These are phyloP conservation scores for Cordia subcordata DNA, from an alignment of 257 asterid species.

Conservation along the genomic window DNA sequence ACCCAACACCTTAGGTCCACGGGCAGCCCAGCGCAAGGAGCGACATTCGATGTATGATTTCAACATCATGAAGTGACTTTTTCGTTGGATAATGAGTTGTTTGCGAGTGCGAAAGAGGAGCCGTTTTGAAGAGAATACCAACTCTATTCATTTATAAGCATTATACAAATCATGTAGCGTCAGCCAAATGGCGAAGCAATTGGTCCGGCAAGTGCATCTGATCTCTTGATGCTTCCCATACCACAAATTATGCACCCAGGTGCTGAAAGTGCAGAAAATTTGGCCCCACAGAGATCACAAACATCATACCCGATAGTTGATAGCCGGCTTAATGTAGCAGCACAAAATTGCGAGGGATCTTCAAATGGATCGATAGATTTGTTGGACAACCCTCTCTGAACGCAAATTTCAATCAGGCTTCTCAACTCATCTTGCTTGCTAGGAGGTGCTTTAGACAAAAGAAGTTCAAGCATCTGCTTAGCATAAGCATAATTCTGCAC, in stretches of 20 bases:
- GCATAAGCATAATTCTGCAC: constrained; percentile 91
- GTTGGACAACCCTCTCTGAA: constrained; percentile 82
- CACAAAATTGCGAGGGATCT: constrained; percentile 97
- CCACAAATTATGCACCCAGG: constrained; percentile 99
- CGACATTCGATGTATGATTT: too few relatives aligned
- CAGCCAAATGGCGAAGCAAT: constrained; percentile 93
- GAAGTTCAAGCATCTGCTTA: constrained; percentile 94
- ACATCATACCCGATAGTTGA: constrained; percentile 97
- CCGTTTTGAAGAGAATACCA: neutral
- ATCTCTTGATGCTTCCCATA: constrained; percentile 98
- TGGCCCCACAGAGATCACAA: constrained; percentile 97
- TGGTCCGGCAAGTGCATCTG: constrained; percentile 88
- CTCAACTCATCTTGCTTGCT: constrained; percentile 95
- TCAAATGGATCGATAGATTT: constrained; percentile 93
- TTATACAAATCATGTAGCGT: constrained; percentile 4
- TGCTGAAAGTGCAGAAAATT: constrained; percentile 84
- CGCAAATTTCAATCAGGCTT: constrained; percentile 88
- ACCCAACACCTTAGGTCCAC: too few relatives aligned
- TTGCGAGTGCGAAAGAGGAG: neutral
- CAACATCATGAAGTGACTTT: too few relatives aligned
- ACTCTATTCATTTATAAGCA: neutral
- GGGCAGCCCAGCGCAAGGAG: too few relatives aligned
- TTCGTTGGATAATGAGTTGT: too few relatives aligned
- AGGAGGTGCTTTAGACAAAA: constrained; percentile 86
- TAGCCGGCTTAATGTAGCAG: constrained; percentile 90